Conservation (phyloP, 2,329 filamentous ascomycete species). For the Aspergillus thermomutatus region DNA sequence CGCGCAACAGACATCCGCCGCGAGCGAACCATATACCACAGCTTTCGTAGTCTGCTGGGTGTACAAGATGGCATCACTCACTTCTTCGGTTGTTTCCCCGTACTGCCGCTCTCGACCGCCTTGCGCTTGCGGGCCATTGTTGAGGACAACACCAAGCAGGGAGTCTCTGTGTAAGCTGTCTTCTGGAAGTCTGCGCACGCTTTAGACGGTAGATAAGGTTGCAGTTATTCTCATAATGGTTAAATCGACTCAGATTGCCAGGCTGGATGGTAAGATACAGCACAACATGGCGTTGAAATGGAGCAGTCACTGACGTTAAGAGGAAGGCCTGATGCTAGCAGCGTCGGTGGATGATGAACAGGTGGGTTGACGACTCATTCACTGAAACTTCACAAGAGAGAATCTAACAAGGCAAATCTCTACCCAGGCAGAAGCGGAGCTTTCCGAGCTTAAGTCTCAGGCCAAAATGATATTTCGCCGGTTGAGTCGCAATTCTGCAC, state of each 20-base stretch:
- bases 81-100: constrained; percentile 14
- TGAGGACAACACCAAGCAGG: constrained; percentile 21
- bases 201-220: neutral
- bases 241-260: constrained; percentile 86
- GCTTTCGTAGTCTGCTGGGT: neutral
- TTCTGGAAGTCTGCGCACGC: constrained; percentile 1
- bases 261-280: constrained; percentile 71
- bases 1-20: too few species aligned
- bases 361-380: constrained; percentile 39
- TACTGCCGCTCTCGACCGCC: constrained; percentile 36
- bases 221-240: constrained; percentile 59
- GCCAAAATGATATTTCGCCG: constrained; percentile 86
- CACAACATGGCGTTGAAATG: neutral
- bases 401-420: constrained; percentile 3
- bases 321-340: constrained; percentile 82
- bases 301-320: constrained; percentile 21
- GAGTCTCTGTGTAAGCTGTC: constrained; percentile 3
- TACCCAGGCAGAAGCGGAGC: constrained; percentile 63
- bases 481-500: constrained; percentile 82
- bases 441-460: constrained; percentile 85
- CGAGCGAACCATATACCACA: neutral
- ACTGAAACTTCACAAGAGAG: neutral
- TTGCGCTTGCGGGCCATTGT: constrained; percentile 33
- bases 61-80: constrained; percentile 7
- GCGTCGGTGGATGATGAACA: constrained; percentile 91